These are phyloP conservation scores for Cladorrhinum sp. DNA, from an alignment of 2,329 filamentous ascomycete genomes.

Conservation along the genomic window DNA sequence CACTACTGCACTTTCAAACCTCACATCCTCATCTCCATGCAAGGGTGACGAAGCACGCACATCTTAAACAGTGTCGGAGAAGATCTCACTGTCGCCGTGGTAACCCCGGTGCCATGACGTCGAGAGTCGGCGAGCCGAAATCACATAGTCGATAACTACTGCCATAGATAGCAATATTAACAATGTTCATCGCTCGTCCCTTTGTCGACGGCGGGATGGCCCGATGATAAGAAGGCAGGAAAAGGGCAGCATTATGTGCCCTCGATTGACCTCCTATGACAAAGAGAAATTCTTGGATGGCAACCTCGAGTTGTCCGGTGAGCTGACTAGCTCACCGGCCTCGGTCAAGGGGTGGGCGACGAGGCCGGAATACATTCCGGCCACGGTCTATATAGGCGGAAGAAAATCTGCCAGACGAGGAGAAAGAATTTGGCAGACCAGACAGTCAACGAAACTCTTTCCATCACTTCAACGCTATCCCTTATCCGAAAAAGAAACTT, in stretches of 20 bases:
- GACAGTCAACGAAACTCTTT: too few species aligned
- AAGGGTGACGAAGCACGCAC: conserved; percentile 3
- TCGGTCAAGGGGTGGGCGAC: conserved; percentile 5
- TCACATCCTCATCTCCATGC: not conserved
- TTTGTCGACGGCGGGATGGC: not conserved
- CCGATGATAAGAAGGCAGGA: not conserved
- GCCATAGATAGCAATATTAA: not conserved
- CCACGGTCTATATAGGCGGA: conserved; percentile 47
- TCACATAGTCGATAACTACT: not conserved
- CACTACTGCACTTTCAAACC: not conserved
- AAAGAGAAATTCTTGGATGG: conserved; percentile 24
- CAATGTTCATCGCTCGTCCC: not conserved
- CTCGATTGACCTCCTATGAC: conserved; percentile 18
- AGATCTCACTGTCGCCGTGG: too few species aligned
- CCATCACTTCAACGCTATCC: conserved; percentile 1
- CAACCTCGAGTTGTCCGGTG: not conserved
- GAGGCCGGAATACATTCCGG: conserved; percentile 49
- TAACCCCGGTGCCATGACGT: too few species aligned
- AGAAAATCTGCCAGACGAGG: conserved; percentile 16
- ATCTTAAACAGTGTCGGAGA: not conserved
- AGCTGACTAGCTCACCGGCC: not conserved
- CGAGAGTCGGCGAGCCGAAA: too few species aligned
- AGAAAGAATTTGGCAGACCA: not conserved
- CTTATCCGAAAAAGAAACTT: conserved; percentile 10
- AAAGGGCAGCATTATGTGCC: conserved; percentile 3